phyloP scores from a whole-genome alignment of 148 eudicot genomes.

The Vaccinium macrocarpon region DNA sequence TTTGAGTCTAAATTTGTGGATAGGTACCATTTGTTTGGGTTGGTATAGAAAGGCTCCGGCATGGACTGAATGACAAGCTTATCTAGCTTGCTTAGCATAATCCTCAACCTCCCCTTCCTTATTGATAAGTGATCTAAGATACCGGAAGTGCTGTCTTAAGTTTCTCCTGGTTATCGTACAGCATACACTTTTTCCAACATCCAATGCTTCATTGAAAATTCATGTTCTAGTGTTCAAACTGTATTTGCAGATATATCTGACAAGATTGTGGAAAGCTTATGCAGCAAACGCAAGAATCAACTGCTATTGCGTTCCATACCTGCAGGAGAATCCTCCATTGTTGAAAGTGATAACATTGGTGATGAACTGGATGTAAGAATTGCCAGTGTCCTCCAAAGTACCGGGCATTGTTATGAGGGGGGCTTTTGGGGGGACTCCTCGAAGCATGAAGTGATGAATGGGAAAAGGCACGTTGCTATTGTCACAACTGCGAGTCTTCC shows the following conservation, averaged over 20 bases:
- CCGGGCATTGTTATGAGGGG: conserved; percentile 93
- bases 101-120: not conserved
- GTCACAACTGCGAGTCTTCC: conserved; percentile 99
- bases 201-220: not conserved
- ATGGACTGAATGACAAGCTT: not conserved
- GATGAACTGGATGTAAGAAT: conserved; percentile 90
- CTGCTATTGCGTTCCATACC: conserved; percentile 62
- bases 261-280: conserved; percentile 86
- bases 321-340: conserved; percentile 56
- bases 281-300: conserved; percentile 69
- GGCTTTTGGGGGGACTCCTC: conserved; percentile 69
- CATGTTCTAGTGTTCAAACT: not conserved
- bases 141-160: not conserved
- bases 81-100: not conserved
- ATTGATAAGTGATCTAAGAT: not conserved
- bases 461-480: conserved; percentile 87
- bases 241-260: conserved; percentile 67
- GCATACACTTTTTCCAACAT: not conserved
- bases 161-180: not conserved
- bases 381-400: conserved; percentile 92
- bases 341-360: conserved; percentile 55
- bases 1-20: not conserved
- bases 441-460: conserved; percentile 42
- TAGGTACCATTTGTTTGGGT: not conserved
- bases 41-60: not conserved